Evolutionary conservation across 2,329 filamentous ascomycete species (phyloP).

Genomic region (Paracoccidioides brasiliensis): DNA sequence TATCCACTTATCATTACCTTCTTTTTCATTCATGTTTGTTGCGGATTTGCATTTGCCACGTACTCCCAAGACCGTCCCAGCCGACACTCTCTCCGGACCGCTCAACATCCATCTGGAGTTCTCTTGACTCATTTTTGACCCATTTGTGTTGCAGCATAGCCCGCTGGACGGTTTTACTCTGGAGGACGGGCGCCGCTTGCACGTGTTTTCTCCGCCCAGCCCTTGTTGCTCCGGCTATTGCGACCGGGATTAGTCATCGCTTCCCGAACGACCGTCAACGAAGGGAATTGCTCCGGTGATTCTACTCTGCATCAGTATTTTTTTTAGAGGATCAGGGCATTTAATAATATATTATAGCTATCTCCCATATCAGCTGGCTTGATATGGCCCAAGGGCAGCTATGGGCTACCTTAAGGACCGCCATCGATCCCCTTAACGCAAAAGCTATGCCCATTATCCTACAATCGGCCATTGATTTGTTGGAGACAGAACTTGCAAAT

Average conservation of each 20-base stretch:
- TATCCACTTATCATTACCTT: not conserved
- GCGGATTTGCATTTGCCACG: not conserved
- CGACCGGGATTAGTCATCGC: too few relatives aligned
- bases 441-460: constrained; percentile 29
- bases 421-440: constrained; percentile 24
- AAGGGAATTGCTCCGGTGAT: too few relatives aligned
- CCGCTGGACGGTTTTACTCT: not conserved
- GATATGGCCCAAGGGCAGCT: constrained; percentile 24
- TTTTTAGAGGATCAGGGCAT: not conserved
- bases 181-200: not conserved
- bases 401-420: constrained; percentile 25
- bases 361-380: constrained; percentile 1
- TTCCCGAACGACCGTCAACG: not conserved
- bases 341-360: not conserved
- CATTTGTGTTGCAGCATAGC: not conserved
- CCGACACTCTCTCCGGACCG: not conserved
- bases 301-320: not conserved
- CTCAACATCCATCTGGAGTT: too few relatives aligned
- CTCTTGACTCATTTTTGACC: not conserved
- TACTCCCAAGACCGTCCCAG: not conserved
- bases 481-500: constrained; percentile 30
- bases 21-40: not conserved
- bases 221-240: not conserved
- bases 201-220: not conserved
- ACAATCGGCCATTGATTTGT: constrained; percentile 29